A percentile compares a stretch with the other conserved stretches of the same genome.
These are phyloP conservation scores for Cephaloascus fragrans DNA, from an alignment of 805 yeast genomes.

Conservation along the genomic window DNA sequence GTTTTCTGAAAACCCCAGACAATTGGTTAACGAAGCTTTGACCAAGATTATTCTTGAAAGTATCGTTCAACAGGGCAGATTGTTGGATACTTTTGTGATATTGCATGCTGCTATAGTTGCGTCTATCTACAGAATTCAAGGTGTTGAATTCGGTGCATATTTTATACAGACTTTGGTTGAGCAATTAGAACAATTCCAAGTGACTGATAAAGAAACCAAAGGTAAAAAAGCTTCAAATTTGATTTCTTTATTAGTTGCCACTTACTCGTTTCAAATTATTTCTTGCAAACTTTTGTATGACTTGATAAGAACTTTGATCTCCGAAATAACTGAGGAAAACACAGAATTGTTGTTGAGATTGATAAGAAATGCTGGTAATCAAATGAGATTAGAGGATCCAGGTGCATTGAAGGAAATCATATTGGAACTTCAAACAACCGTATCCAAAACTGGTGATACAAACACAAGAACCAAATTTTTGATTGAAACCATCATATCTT, in stretches of 20 bases:
- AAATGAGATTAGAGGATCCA: slow-evolving; percentile 87
- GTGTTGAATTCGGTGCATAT: slow-evolving; percentile 83
- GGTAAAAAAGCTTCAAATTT: slow-evolving; percentile 52
- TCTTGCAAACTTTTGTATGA: slow-evolving; percentile 73
- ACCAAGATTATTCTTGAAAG: slow-evolving; percentile 57
- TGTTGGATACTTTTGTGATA: slow-evolving; percentile 71
- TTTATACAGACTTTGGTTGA: slow-evolving; percentile 78
- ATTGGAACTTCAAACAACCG: slow-evolving; percentile 38
- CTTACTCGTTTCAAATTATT: slow-evolving; percentile 70
- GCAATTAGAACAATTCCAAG: slow-evolving; percentile 37
- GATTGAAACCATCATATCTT: slow-evolving; percentile 73
- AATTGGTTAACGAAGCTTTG: slow-evolving; percentile 64
- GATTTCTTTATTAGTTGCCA: slow-evolving; percentile 63
- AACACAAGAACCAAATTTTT: slow-evolving; percentile 70
- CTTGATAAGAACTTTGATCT: slow-evolving; percentile 44
- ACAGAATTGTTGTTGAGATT: slow-evolving; percentile 72
- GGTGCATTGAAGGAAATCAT: slow-evolving; percentile 74
- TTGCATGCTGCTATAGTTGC: slow-evolving; percentile 71
- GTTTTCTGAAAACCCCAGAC: slow-evolving; percentile 63
- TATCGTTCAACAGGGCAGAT: slow-evolving; percentile 48
- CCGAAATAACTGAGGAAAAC: slow-evolving; percentile 53
- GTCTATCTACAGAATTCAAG: slow-evolving; percentile 69
- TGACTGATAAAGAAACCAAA: slow-evolving; percentile 10
- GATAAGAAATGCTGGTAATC: slow-evolving; percentile 69
- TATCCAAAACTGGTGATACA: slow-evolving; percentile 24